These are phyloP conservation scores for Dissophora globulifera DNA, from an alignment of 192 early-diverging fungal genomes.

Conservation along the genomic window DNA sequence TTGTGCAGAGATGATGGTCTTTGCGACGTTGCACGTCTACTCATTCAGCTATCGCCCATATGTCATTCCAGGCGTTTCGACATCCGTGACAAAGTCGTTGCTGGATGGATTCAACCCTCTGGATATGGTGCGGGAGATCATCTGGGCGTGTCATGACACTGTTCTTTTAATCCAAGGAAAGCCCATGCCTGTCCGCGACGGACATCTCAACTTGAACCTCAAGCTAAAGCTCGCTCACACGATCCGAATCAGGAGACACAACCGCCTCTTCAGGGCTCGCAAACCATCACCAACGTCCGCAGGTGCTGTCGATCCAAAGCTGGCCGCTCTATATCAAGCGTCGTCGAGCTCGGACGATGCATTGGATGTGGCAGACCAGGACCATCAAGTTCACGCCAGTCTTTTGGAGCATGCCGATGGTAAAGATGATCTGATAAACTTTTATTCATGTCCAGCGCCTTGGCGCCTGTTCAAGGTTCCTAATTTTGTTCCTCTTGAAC, in stretches of 20 bases:
- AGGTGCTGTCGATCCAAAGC: constrained; percentile 8
- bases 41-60: constrained; percentile 51
- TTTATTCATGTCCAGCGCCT: neutral
- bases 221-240: constrained; percentile 37
- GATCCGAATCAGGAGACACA: constrained; percentile 21
- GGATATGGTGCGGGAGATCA: constrained; percentile 45
- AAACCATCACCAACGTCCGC: neutral
- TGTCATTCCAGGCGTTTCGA: constrained; percentile 22
- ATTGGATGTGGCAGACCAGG: neutral
- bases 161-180: constrained; percentile 21
- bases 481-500: neutral
- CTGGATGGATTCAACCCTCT: constrained; percentile 52
- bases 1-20: constrained; percentile 54
- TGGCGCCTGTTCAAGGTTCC: neutral
- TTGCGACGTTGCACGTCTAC: constrained; percentile 50
- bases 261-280: constrained; percentile 21
- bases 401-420: constrained; percentile 29
- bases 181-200: constrained; percentile 28
- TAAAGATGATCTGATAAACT: constrained; percentile 1
- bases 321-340: constrained; percentile 4
- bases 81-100: constrained; percentile 18
- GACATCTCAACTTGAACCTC: constrained; percentile 6
- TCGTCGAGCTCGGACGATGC: constrained; percentile 2
- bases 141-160: constrained; percentile 39
- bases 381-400: neutral